Evolutionary conservation across 192 early-diverging fungal genomes (phyloP).

Genomic region (Coemansia sp.): DNA sequence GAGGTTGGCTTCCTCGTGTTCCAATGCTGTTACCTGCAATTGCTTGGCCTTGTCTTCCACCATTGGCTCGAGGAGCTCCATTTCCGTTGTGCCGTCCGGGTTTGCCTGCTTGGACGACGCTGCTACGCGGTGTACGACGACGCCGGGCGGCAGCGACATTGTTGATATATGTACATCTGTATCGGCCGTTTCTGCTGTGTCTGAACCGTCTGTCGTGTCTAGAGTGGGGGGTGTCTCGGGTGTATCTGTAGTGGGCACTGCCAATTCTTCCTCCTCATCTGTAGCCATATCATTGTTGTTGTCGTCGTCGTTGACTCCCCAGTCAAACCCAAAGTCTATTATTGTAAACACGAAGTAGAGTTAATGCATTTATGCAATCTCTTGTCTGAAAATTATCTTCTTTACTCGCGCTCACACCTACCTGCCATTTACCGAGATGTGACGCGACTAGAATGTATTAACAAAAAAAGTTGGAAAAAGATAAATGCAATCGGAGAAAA

Average conservation of each 20-base stretch:
- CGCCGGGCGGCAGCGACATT: constrained; percentile 14
- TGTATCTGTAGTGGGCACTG: too few relatives aligned
- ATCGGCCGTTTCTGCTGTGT: neutral
- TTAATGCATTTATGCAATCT: neutral
- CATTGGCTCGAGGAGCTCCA: constrained; percentile 42
- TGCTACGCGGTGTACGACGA: constrained; percentile 44
- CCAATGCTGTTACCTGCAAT: constrained; percentile 33
- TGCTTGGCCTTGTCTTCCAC: constrained; percentile 43
- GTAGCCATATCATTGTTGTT: neutral
- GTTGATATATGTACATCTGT: neutral
- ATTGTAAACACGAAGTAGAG: neutral
- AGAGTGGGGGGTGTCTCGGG: neutral
- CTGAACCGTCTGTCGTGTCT: neutral
- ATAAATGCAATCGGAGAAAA: neutral
- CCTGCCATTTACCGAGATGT: constrained; percentile 5
- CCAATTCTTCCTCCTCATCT: neutral
- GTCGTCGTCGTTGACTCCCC: constrained; percentile 16
- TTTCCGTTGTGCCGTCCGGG: constrained; percentile 40
- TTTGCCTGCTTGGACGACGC: constrained; percentile 42
- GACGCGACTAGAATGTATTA: neutral
- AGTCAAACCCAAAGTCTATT: constrained; percentile 51
- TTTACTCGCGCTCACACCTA: neutral
- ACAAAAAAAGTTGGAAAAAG: neutral
- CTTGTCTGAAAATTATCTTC: too few relatives aligned
- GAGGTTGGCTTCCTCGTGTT: constrained; percentile 47